Percentiles rank a stretch among this genome's conserved stretches.
These are phyloP conservation scores for Leucocoprinus leucothites DNA, from an alignment of 768 basidiomycete species.

Conservation along the genomic window DNA sequence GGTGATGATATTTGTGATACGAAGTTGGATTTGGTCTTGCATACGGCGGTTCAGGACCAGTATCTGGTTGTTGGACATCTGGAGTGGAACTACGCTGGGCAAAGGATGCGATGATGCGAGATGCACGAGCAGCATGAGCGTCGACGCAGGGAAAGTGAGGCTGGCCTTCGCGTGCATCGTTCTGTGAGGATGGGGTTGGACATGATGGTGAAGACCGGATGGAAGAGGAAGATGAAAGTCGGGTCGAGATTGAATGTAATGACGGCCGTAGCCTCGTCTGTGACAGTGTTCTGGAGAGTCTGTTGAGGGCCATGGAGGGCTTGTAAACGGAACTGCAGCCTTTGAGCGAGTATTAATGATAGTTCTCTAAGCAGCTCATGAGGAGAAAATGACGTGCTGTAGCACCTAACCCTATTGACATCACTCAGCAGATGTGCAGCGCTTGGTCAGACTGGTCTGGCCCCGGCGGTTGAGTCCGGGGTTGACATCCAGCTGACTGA, in stretches of 20 bases:
- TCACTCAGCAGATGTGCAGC: not conserved
- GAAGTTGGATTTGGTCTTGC: conserved; percentile 73
- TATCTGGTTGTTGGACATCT: conserved; percentile 26
- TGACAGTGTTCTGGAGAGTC: conserved; percentile 8
- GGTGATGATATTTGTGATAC: conserved; percentile 69
- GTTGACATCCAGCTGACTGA: too few species aligned
- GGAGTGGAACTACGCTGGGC: conserved; percentile 20
- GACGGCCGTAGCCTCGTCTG: not conserved
- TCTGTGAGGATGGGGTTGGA: conserved; percentile 13
- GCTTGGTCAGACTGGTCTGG: too few species aligned
- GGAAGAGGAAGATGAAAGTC: conserved; percentile 6
- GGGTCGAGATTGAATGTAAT: not conserved
- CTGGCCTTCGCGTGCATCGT: conserved; percentile 6
- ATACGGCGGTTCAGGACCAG: conserved; percentile 82
- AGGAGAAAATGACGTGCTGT: conserved; percentile 17
- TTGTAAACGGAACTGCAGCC: not conserved
- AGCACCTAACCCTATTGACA: conserved; percentile 14
- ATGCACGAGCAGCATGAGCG: conserved; percentile 71
- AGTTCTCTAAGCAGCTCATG: conserved; percentile 5
- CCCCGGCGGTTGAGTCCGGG: too few species aligned
- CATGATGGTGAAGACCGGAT: conserved; percentile 2
- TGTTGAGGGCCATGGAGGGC: conserved; percentile 14
- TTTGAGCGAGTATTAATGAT: not conserved
- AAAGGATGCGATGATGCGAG: conserved; percentile 35
- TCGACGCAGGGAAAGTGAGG: conserved; percentile 76